Percentiles rank a stretch among this genome's conserved stretches.
These are phyloP conservation scores for Volvariella volvacea DNA, from an alignment of 1,284 basidiomycete genomes.

Conservation along the genomic window DNA sequence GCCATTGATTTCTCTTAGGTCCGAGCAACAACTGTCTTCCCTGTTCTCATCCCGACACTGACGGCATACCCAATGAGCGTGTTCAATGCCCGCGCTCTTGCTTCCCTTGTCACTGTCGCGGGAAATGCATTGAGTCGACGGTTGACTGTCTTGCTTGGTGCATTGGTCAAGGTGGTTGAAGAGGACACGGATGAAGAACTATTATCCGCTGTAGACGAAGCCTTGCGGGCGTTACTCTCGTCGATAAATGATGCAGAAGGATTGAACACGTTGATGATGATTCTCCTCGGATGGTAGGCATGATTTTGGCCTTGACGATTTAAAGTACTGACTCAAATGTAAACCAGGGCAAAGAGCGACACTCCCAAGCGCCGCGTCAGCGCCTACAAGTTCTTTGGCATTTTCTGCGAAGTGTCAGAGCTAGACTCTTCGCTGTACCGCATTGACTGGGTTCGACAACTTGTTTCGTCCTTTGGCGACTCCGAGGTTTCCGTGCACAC, in stretches of 20 bases:
- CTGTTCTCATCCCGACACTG: constrained; percentile 93
- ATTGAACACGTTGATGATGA: constrained; percentile 81
- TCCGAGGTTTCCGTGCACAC: constrained; percentile 67
- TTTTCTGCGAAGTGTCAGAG: constrained; percentile 78
- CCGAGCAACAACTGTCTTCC: constrained; percentile 92
- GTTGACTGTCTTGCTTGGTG: constrained; percentile 67
- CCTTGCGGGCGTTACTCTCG: constrained; percentile 64
- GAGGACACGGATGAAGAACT: constrained; percentile 68
- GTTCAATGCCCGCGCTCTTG: constrained; percentile 93
- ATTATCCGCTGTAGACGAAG: constrained; percentile 65
- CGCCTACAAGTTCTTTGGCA: constrained; percentile 71
- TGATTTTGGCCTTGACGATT: background rate
- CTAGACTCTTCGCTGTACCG: constrained; percentile 81
- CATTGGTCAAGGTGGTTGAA: constrained; percentile 70
- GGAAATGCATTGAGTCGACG: constrained; percentile 85
- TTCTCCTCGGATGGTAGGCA: constrained; percentile 82
- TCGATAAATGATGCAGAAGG: constrained; percentile 84
- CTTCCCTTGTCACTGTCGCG: constrained; percentile 89
- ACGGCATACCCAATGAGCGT: constrained; percentile 87
- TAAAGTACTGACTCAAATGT: constrained; percentile 10
- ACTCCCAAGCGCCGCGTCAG: constrained; percentile 67
- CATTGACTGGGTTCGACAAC: constrained; percentile 93
- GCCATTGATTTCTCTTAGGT: constrained; percentile 42
- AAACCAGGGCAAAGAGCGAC: constrained; percentile 75
- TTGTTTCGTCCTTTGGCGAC: constrained; percentile 86